These are phyloP conservation scores for Grammothele lineata DNA, from an alignment of 768 basidiomycete species.

Conservation along the genomic window DNA sequence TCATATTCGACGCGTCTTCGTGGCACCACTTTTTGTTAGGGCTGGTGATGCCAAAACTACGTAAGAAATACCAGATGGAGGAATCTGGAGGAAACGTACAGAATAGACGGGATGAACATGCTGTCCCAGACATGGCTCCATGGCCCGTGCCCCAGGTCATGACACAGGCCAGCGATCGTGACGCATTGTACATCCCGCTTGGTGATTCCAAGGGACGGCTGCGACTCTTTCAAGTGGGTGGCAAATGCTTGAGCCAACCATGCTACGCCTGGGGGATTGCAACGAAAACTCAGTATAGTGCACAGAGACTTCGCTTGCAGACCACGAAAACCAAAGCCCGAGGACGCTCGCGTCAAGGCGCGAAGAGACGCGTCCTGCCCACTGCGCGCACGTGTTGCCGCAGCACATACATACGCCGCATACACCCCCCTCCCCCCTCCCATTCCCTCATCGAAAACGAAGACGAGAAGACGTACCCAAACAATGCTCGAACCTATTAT, in stretches of 20 bases:
- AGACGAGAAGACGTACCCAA: slow-evolving; percentile 47
- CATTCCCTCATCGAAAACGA: neutral
- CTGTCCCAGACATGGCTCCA: slow-evolving; percentile 86
- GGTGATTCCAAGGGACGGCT: slow-evolving; percentile 62
- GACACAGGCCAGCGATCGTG: slow-evolving; percentile 76
- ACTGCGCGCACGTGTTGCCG: too few relatives aligned
- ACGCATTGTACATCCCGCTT: slow-evolving; percentile 73
- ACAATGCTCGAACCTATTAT: slow-evolving; percentile 81
- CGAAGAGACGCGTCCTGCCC: too few relatives aligned
- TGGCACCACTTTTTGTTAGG: slow-evolving; percentile 59
- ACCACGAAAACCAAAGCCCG: too few relatives aligned
- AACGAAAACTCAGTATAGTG: neutral
- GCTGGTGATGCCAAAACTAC: slow-evolving; percentile 24
- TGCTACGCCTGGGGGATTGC: slow-evolving; percentile 65
- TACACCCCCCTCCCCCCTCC: too few relatives aligned
- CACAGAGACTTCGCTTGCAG: neutral
- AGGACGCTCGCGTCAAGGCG: too few relatives aligned
- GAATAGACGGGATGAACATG: slow-evolving; percentile 60
- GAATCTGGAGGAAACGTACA: slow-evolving; percentile 39
- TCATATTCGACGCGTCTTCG: slow-evolving; percentile 77
- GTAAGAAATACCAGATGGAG: neutral
- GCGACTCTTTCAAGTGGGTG: slow-evolving; percentile 48
- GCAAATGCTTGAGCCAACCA: slow-evolving; percentile 66
- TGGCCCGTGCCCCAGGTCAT: slow-evolving; percentile 83
- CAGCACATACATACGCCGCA: neutral